Evolutionary conservation across 805 yeast genomes (phyloP), one percentile per base, ranked within the genome.

Genomic region (Lipomyces yamadae): DNA sequence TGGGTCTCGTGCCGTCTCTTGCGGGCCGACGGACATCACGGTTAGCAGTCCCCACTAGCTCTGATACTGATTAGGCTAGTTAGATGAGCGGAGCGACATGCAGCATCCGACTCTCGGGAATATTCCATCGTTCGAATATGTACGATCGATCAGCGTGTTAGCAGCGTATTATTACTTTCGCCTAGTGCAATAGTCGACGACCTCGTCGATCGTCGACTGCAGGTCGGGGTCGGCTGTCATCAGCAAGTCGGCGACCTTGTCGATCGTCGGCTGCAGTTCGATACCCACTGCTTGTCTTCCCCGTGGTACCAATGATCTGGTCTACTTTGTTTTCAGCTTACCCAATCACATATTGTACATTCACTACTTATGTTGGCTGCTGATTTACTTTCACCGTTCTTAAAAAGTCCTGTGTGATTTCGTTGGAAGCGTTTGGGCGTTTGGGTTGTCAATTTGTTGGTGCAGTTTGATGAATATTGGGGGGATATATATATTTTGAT

Each of bases 261-360:
- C 48, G 48, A 42, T 42, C 48, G 48, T 42, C 48, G 48, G n/a
- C n/a, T 15, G 48, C 48, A 42, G 48, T 24, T 42, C 48, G 48
- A 42, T 42, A 4, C 48, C 48, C 10, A 42, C 48, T n/a, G 48
- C 48, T 10, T 2, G n/a, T 6, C 10, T 13, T 37, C 13, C 42
- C 42, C 13, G 42, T 37, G 3, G 13, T 37, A 37, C 24, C 24
- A 24, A 24, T 1, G 24, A 24, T 24, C 24, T 24, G 24, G 24
- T 24, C 24, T 24, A 24, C 24, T 24, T 24, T 24, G 24, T 1
- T 24, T 24, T 24, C 24, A 24, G 24, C 24, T 24, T 24, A 24
- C 24, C 24, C 24, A 24, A 24, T 37, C 39, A 13, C 39, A 0
- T 13, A 13, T 37, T 4, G 39, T 37, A 37, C 13, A 13, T 42